phyloP scores from a whole-genome alignment of 2,329 filamentous ascomycete genomes.

The Ophiostoma sp. region DNA sequence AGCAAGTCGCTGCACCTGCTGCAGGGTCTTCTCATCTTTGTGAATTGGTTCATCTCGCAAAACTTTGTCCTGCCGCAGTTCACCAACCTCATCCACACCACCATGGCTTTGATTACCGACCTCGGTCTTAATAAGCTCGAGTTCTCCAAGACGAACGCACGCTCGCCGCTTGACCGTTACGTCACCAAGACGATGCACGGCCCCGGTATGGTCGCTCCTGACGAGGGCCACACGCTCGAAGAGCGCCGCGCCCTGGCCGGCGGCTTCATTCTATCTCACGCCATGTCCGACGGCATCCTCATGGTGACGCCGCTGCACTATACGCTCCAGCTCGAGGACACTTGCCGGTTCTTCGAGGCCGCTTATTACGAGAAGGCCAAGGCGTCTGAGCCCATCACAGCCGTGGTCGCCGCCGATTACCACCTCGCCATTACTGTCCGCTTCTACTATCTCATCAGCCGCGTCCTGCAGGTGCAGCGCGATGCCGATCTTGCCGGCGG shows the following conservation, averaged over 20 bases:
- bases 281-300: constrained; percentile 24
- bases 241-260: constrained; percentile 47
- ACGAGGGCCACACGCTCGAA: constrained; percentile 35
- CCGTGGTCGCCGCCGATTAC: constrained; percentile 20
- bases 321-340: constrained; percentile 35
- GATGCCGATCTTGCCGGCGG: constrained; percentile 28
- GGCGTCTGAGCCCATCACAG: not conserved
- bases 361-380: constrained; percentile 9
- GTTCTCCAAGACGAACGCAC: constrained; percentile 16
- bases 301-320: constrained; percentile 47
- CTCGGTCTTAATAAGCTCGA: constrained; percentile 32
- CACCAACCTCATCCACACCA: constrained; percentile 30
- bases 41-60: constrained; percentile 30
- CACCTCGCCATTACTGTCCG: constrained; percentile 29
- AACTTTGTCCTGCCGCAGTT: constrained; percentile 29
- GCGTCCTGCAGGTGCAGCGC: constrained; percentile 26
- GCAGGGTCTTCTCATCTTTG: constrained; percentile 30
- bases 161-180: constrained; percentile 28
- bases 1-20: constrained; percentile 28
- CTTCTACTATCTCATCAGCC: constrained; percentile 29
- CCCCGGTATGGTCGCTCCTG: constrained; percentile 5
- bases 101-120: constrained; percentile 32
- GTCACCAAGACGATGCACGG: constrained; percentile 26
- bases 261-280: constrained; percentile 45
- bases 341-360: constrained; percentile 28